Conservation (phyloP, 345 rosid genomes). For the rapeseed (Brassica napus) region DNA sequence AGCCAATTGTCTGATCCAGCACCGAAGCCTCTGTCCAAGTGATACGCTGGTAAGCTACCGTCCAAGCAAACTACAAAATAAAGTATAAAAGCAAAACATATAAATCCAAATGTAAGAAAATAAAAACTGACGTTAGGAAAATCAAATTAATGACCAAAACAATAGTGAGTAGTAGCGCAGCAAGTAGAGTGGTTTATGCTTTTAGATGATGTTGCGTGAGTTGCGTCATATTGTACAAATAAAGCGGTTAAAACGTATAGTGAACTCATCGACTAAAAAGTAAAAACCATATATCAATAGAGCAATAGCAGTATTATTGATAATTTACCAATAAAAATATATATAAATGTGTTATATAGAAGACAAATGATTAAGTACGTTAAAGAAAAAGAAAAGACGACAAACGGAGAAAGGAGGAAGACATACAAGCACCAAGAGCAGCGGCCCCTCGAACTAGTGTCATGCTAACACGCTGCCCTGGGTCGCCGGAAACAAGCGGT, state of each 20-base stretch:
- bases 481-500: constrained; percentile 37
- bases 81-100: neutral
- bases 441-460: constrained; percentile 69
- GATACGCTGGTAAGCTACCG: constrained; percentile 91
- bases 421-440: constrained; percentile 67
- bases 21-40: constrained; percentile 78
- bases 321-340: neutral
- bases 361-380: neutral
- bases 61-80: constrained; percentile 72
- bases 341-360: neutral
- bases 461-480: constrained; percentile 52
- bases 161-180: constrained; percentile 6
- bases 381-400: neutral
- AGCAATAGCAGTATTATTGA: neutral
- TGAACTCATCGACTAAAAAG: neutral
- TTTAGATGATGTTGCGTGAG: neutral
- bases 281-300: neutral
- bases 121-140: neutral
- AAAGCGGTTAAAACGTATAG: neutral
- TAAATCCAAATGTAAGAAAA: neutral
- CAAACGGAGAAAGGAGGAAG: constrained; percentile 1
- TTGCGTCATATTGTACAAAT: neutral
- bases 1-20: constrained; percentile 82
- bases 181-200: neutral
- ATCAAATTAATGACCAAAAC: neutral